These are phyloP conservation scores for Austropuccinia psidii DNA, from an alignment of 1,284 basidiomycete species.

Conservation along the genomic window DNA sequence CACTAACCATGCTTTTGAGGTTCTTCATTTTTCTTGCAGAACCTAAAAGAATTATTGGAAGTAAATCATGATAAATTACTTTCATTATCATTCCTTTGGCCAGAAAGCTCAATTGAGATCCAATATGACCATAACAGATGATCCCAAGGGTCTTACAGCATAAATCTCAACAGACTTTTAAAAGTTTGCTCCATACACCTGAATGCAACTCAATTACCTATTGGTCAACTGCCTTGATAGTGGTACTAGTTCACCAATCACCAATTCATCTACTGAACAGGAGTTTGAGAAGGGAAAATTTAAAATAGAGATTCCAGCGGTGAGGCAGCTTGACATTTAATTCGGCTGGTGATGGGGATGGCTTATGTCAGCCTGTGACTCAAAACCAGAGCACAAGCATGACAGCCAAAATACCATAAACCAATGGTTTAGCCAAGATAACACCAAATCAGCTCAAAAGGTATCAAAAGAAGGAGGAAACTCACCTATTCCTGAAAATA, in stretches of 20 bases:
- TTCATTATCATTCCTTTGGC: constrained; percentile 94
- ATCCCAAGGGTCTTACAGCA: constrained; percentile 97
- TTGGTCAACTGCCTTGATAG: constrained; percentile 92
- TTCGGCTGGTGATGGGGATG: too few species aligned
- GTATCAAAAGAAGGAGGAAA: too few species aligned
- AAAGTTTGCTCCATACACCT: constrained; percentile 98
- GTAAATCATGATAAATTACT: constrained; percentile 89
- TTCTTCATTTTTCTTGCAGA: constrained; percentile 80
- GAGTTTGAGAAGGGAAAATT: constrained; percentile 99
- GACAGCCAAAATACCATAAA: too few species aligned
- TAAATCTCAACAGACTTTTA: constrained; percentile 95
- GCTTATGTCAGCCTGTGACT: too few species aligned
- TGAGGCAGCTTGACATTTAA: too few species aligned
- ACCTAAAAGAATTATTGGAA: constrained; percentile 97
- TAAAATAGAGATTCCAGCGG: constrained; percentile 95
- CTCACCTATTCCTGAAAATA: too few species aligned
- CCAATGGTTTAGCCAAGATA: too few species aligned
- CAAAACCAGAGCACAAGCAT: too few species aligned
- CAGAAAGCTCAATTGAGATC: constrained; percentile 91
- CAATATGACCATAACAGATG: constrained; percentile 97
- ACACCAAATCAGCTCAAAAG: too few species aligned
- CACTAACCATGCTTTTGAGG: constrained; percentile 66
- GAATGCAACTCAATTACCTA: constrained; percentile 74
- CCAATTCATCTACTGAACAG: constrained; percentile 95
- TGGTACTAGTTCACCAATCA: constrained; percentile 85